Base-by-base conservation (phyloP, 768 basidiomycete genomes). In the Pleurotus ostreatus region DNA sequence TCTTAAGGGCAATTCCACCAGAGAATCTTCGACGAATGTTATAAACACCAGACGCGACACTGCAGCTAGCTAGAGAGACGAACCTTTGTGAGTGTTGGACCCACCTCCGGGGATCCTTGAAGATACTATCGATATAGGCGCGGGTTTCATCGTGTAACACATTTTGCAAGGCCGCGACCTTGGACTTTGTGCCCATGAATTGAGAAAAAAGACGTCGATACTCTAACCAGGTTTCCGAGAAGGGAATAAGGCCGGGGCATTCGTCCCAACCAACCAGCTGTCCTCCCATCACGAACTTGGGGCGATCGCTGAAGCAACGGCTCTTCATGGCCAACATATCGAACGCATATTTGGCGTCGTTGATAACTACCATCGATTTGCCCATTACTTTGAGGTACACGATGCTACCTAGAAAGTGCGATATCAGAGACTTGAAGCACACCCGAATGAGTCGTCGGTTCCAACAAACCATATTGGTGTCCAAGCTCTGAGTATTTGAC, bases 1-100 rank as follows among this genome's bases (percentile, higher is more conserved):
- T 60, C 30, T 60, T 60, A 23, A 71, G 59, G 11, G 69, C 63
- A 5, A 65, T 59, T 0, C 65, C 61, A 11, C 62, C 68, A 5
- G 63, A 60, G 39, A 49, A 37, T 16, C 58, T 55, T 15, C 23
- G 9, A 44, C n/a, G 40, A 34, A 20, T 16, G 13, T 20, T 20
- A 25, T 25, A 26, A 45, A 26, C 7, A 20, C 18, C n/a, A 12
- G 55, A 41, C 57, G 65, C 23, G 67, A 52, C 9, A 8, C 30
- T 11, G 30, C 30, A 34, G 30, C 30, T 8, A 34, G 30, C 53
- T 34, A 34, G 30, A 34, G 11, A 11, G 30, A 55, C 18, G 25
- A 54, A 58, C 47, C 16, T 49, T 23, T 15, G 34, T 30, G 20
- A 44, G 20, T 23, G 57, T n/a, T 44, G n/a, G 13, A 44, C n/a